Evolutionary conservation across 164 flowering plant species (phyloP).

Genomic region (Umbilicus rupestris): DNA sequence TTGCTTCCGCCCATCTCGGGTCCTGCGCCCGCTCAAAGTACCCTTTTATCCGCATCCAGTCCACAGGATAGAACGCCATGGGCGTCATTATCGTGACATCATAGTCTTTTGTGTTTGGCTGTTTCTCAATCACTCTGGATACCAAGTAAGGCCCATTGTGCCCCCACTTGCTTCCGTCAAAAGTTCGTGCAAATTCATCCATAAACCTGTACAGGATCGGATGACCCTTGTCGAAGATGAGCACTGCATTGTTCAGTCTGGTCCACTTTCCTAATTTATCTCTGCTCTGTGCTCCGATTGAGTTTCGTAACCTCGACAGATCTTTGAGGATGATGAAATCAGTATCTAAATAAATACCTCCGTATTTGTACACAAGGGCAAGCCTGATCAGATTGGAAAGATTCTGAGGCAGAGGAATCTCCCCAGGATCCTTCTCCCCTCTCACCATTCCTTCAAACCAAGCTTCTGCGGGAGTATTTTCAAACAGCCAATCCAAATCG

Average conservation of each 20-base stretch:
- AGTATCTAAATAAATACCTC: constrained; percentile 57
- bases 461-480: constrained; percentile 51
- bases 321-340: constrained; percentile 47
- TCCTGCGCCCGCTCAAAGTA: constrained; percentile 33
- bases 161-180: constrained; percentile 84
- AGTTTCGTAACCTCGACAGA: constrained; percentile 34
- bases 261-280: constrained; percentile 45
- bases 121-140: constrained; percentile 49
- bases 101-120: constrained; percentile 17
- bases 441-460: constrained; percentile 52
- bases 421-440: constrained; percentile 44
- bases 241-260: constrained; percentile 71
- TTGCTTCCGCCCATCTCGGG: constrained; percentile 43
- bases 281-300: constrained; percentile 54
- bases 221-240: constrained; percentile 66
- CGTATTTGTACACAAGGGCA: constrained; percentile 47
- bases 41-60: constrained; percentile 44
- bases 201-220: constrained; percentile 59
- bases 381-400: constrained; percentile 56
- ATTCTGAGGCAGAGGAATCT: constrained; percentile 52
- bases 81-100: constrained; percentile 57
- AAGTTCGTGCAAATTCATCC: constrained; percentile 53
- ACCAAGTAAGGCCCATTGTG: constrained; percentile 85
- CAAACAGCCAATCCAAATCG: constrained; percentile 40
- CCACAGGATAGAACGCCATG: constrained; percentile 66